A percentile compares a stretch with the other conserved stretches of the same genome.
These are phyloP conservation scores for Candida taoyuanica DNA, from an alignment of 805 yeast species.

Conservation along the genomic window DNA sequence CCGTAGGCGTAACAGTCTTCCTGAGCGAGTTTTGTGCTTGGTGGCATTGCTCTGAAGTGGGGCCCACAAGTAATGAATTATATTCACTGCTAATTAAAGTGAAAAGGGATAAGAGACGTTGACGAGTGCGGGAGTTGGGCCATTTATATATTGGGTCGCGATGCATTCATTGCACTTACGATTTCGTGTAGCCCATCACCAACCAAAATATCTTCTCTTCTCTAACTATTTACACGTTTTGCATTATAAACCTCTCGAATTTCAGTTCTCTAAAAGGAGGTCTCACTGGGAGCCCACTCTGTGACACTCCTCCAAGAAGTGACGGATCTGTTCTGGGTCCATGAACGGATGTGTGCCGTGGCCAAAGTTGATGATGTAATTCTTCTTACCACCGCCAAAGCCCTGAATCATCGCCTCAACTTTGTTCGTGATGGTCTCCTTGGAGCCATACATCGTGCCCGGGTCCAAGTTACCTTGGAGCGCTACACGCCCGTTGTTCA, in stretches of 20 bases:
- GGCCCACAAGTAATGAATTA: no score
- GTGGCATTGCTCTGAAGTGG: no score
- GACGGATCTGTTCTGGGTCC: conserved; percentile 86
- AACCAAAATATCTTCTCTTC: no score
- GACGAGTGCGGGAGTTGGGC: no score
- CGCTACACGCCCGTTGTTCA: conserved; percentile 70
- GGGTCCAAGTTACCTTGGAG: conserved; percentile 97
- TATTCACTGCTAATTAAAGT: no score
- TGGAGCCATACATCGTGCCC: conserved; percentile 87
- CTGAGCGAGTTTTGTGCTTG: background rate
- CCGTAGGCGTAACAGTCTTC: conserved; percentile 48
- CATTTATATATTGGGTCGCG: background rate
- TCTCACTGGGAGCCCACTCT: conserved; percentile 54
- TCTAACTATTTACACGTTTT: no score
- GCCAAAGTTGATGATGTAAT: conserved; percentile 92
- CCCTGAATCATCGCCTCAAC: conserved; percentile 85
- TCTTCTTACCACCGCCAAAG: conserved; percentile 90
- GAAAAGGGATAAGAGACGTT: no score
- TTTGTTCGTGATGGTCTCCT: conserved; percentile 72
- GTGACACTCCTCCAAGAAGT: conserved; percentile 84
- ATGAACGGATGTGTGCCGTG: conserved; percentile 98
- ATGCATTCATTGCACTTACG: background rate
- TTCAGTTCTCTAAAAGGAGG: conserved; percentile 1
- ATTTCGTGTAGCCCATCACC: no score
- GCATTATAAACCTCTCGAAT: no score